Conservation (phyloP, 192 early-diverging fungal species). For the Neocallimastix lanati region DNA sequence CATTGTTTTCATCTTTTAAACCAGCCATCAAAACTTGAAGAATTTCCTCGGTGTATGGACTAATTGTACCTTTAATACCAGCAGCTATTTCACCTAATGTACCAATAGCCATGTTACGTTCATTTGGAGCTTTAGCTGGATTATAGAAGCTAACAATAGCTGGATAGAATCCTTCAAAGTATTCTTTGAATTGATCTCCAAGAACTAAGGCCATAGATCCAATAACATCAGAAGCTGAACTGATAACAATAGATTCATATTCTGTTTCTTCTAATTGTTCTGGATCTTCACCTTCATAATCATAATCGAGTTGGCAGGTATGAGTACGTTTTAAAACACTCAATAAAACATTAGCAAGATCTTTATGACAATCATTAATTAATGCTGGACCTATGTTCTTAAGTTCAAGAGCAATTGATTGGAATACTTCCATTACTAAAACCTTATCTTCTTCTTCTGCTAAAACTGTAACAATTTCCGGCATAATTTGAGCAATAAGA, state of each 20-base stretch:
- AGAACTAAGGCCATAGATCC: conserved; percentile 53
- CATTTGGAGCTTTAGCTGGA: conserved; percentile 7
- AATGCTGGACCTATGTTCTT: neutral
- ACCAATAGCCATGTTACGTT: conserved; percentile 81
- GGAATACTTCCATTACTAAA: conserved; percentile 28
- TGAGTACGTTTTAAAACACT: neutral
- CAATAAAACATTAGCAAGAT: neutral
- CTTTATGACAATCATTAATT: neutral
- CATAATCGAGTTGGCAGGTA: neutral
- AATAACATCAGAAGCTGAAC: conserved; percentile 62
- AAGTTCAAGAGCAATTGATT: neutral
- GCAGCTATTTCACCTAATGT: conserved; percentile 62
- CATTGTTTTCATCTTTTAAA: conserved; percentile 54
- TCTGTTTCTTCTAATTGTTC: conserved; percentile 77
- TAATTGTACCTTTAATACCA: conserved; percentile 38
- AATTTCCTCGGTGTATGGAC: conserved; percentile 20
- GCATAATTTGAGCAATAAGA: conserved; percentile 49
- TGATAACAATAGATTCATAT: conserved; percentile 61
- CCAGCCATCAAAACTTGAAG: conserved; percentile 52
- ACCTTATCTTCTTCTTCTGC: conserved; percentile 57
- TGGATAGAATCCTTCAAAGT: conserved; percentile 61
- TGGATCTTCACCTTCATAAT: conserved; percentile 34
- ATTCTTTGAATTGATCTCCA: conserved; percentile 52
- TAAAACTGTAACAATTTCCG: conserved; percentile 50
- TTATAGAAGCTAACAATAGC: conserved; percentile 62